These are phyloP conservation scores for Malassezia japonica DNA, from an alignment of 1,284 basidiomycete species.

Conservation along the genomic window DNA sequence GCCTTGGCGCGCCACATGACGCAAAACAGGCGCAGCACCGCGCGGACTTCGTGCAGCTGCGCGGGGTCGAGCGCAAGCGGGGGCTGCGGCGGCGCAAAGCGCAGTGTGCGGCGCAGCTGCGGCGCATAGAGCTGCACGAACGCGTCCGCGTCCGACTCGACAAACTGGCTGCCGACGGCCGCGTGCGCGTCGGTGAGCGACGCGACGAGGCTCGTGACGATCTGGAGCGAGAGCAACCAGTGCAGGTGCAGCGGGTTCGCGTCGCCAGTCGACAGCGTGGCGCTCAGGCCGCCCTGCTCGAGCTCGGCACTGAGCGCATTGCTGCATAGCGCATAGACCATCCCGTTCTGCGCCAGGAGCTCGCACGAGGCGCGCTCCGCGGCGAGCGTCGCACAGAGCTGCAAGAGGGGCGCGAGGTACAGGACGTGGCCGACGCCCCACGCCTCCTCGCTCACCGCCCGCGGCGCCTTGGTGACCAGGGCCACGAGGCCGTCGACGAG, in stretches of 20 bases:
- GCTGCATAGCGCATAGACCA: conserved; percentile 70
- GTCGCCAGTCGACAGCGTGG: conserved; percentile 59
- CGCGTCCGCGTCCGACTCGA: conserved; percentile 72
- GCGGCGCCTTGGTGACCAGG: conserved; percentile 5
- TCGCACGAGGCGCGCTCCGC: conserved; percentile 68
- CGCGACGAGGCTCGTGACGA: conserved; percentile 63
- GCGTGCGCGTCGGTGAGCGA: conserved; percentile 49
- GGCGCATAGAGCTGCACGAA: conserved; percentile 73
- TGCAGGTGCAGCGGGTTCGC: conserved; percentile 66
- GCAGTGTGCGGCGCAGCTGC: conserved; percentile 66
- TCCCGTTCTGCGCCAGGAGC: conserved; percentile 69
- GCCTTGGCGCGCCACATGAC: conserved; percentile 24
- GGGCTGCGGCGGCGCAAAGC: conserved; percentile 56
- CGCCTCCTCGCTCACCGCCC: neutral
- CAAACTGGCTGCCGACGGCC: conserved; percentile 59
- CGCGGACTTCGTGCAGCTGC: conserved; percentile 27
- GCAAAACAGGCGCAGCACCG: conserved; percentile 27
- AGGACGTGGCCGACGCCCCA: conserved; percentile 1
- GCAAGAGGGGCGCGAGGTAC: conserved; percentile 55
- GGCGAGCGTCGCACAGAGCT: conserved; percentile 78
- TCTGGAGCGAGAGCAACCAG: conserved; percentile 75
- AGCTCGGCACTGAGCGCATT: conserved; percentile 68
- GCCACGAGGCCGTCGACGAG: neutral
- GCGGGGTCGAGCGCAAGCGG: conserved; percentile 17
- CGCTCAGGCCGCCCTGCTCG: conserved; percentile 64